Evolutionary conservation across 345 rosid genomes (phyloP).

Genomic region (Gossypium thurberi): DNA sequence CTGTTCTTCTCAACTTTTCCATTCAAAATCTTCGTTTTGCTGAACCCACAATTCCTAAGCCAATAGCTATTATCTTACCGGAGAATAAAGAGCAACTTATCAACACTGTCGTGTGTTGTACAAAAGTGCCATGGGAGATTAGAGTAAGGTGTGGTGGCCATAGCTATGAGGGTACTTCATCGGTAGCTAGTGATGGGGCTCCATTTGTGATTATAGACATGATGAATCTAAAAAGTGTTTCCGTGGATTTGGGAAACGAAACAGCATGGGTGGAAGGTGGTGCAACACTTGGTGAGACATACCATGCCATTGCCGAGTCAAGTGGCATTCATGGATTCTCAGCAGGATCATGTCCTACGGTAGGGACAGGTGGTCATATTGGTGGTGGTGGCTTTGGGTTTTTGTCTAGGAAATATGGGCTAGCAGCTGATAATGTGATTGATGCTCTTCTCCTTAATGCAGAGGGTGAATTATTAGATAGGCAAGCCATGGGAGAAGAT

Average conservation of each 20-base stretch:
- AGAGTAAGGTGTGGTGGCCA: constrained; percentile 57
- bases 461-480: constrained; percentile 27
- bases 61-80: constrained; percentile 36
- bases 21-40: constrained; percentile 40
- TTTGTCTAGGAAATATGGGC: constrained; percentile 44
- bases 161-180: constrained; percentile 53
- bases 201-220: constrained; percentile 42
- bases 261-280: constrained; percentile 55
- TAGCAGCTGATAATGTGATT: constrained; percentile 47
- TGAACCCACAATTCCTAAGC: constrained; percentile 34
- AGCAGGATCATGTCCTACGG: constrained; percentile 49
- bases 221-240: constrained; percentile 35
- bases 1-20: constrained; percentile 38
- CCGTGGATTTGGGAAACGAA: constrained; percentile 23
- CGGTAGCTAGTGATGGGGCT: constrained; percentile 25
- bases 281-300: constrained; percentile 49
- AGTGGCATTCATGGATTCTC: constrained; percentile 40
- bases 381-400: constrained; percentile 43
- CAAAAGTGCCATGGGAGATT: constrained; percentile 25
- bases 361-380: constrained; percentile 48
- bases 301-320: constrained; percentile 30
- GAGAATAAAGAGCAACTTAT: constrained; percentile 27
- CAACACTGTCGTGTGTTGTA: constrained; percentile 28
- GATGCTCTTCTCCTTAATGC: constrained; percentile 43
- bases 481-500: constrained; percentile 49